These are phyloP conservation scores for Neodidymelliopsis sp. DNA, from an alignment of 2,329 filamentous ascomycete genomes.

Conservation along the genomic window DNA sequence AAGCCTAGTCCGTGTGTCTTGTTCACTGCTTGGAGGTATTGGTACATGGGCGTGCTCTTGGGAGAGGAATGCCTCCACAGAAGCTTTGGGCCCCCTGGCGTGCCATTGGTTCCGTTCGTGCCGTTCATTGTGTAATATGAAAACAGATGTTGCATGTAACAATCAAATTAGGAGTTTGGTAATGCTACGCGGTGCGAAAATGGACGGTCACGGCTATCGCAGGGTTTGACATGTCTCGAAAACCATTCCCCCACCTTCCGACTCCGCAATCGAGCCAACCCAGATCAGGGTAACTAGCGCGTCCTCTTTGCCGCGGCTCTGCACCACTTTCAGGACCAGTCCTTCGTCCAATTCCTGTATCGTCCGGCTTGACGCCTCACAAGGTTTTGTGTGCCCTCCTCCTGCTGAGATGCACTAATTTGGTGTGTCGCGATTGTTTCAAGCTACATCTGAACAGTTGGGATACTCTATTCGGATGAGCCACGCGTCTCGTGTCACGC, in stretches of 20 bases:
- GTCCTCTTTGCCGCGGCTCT: too few species aligned
- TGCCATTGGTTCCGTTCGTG: conserved; percentile 35
- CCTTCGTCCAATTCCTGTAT: too few species aligned
- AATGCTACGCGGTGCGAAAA: not conserved
- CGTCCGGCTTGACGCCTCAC: too few species aligned
- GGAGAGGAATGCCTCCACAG: conserved; percentile 77
- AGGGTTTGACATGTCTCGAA: conserved; percentile 13
- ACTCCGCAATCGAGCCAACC: too few species aligned
- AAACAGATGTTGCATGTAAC: not conserved
- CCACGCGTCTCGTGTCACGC: too few species aligned
- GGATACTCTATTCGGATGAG: too few species aligned
- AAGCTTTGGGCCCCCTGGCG: conserved; percentile 27
- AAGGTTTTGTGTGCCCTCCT: too few species aligned
- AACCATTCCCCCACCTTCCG: not conserved
- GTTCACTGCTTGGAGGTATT: conserved; percentile 75
- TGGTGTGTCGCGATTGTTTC: too few species aligned
- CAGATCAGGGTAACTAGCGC: too few species aligned
- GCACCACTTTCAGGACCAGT: too few species aligned
- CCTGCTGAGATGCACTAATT: too few species aligned
- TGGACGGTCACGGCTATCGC: conserved; percentile 11
- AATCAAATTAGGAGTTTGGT: not conserved
- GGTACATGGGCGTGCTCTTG: conserved; percentile 72
- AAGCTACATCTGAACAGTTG: too few species aligned
- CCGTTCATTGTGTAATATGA: conserved; percentile 15
- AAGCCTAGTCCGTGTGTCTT: conserved; percentile 70